phyloP scores from a whole-genome alignment of 2,329 filamentous ascomycete genomes.

The Colletotrichum chrysophilum region DNA sequence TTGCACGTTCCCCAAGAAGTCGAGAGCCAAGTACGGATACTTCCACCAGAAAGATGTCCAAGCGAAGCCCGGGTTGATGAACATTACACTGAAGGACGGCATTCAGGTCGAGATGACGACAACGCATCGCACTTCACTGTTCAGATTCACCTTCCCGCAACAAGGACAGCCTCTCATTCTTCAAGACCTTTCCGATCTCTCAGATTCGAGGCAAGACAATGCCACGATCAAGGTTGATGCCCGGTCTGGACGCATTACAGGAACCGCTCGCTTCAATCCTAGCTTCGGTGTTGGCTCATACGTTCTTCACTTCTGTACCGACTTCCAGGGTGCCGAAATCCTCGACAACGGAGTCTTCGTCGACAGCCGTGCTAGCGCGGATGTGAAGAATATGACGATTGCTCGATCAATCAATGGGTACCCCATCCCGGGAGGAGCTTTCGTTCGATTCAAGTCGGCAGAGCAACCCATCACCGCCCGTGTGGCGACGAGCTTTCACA shows the following conservation, averaged over 20 bases:
- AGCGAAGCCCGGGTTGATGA: conserved; percentile 70
- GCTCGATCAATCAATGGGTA: conserved; percentile 57
- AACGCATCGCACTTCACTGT: conserved; percentile 69
- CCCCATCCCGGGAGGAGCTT: conserved; percentile 66
- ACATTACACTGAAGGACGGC: conserved; percentile 61
- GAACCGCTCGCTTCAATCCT: conserved; percentile 65
- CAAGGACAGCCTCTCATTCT: conserved; percentile 61
- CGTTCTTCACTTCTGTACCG: conserved; percentile 68
- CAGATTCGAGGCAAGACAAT: conserved; percentile 63
- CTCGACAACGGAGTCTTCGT: conserved; percentile 67
- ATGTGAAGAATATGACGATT: conserved; percentile 52
- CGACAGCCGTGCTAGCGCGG: conserved; percentile 57
- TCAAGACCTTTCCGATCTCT: conserved; percentile 69
- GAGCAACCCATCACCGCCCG: conserved; percentile 64
- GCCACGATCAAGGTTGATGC: conserved; percentile 60
- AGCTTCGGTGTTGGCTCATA: conserved; percentile 71
- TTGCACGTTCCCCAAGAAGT: conserved; percentile 63
- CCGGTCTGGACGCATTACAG: conserved; percentile 64
- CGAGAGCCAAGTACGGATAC: conserved; percentile 40
- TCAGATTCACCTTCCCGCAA: conserved; percentile 67
- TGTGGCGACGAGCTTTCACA: conserved; percentile 75
- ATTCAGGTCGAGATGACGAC: conserved; percentile 71
- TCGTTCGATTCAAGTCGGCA: conserved; percentile 59
- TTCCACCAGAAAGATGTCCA: conserved; percentile 57
- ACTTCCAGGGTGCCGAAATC: conserved; percentile 65